Percentiles rank a stretch among this genome's conserved stretches.
phyloP scores from a whole-genome alignment of 257 asterid genomes.

The Gentiana dahurica region DNA sequence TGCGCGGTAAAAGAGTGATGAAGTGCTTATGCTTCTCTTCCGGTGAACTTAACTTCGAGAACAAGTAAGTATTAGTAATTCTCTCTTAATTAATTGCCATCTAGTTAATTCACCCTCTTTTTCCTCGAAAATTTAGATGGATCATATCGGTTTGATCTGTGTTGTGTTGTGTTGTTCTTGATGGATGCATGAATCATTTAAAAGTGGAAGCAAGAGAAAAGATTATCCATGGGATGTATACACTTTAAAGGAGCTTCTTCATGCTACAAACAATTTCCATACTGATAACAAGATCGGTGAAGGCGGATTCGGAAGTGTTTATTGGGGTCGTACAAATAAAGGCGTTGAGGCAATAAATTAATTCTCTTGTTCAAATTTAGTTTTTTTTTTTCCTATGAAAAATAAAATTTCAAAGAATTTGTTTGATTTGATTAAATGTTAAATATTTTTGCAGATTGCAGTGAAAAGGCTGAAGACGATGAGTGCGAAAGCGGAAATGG shows the following conservation, averaged over 20 bases:
- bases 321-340: slow-evolving; percentile 70
- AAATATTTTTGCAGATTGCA: slow-evolving; percentile 35
- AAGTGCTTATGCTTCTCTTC: slow-evolving; percentile 19
- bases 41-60: slow-evolving; percentile 4
- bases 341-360: slow-evolving; percentile 45
- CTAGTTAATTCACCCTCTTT: not conserved
- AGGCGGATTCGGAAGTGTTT: slow-evolving; percentile 87
- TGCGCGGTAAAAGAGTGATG: slow-evolving; percentile 10
- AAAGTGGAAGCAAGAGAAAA: slow-evolving; percentile 17
- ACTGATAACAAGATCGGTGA: slow-evolving; percentile 68
- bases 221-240: slow-evolving; percentile 64
- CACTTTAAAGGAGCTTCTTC: slow-evolving; percentile 54
- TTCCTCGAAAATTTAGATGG: not conserved
- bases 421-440: not conserved
- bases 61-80: slow-evolving; percentile 6
- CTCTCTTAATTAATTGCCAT: not conserved
- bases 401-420: too few species aligned
- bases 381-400: not conserved
- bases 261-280: slow-evolving; percentile 66
- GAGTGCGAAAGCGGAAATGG: slow-evolving; percentile 83
- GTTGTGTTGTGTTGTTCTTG: not conserved
- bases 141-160: not conserved
- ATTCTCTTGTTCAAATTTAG: not conserved
- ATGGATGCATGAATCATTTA: not conserved
- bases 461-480: slow-evolving; percentile 67